These are phyloP conservation scores for Thalassiosira exigua DNA, from an alignment of 352 stramenopile species.

Conservation along the genomic window DNA sequence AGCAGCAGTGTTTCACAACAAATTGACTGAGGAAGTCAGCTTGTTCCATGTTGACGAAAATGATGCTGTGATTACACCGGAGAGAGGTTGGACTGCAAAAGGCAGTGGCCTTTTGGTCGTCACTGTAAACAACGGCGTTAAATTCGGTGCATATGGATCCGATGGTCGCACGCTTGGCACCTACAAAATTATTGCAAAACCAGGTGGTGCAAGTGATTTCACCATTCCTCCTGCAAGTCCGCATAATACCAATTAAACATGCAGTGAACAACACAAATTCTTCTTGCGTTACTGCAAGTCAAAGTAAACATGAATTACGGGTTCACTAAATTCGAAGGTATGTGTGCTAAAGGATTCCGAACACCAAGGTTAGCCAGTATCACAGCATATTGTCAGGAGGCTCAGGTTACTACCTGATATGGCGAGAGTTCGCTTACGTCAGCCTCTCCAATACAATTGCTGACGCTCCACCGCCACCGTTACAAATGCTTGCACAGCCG, in stretches of 20 bases:
- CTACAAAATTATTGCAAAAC: constrained; percentile 19
- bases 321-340: too few relatives aligned
- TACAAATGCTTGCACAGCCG: constrained; percentile 95
- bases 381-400: too few relatives aligned
- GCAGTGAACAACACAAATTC: too few relatives aligned
- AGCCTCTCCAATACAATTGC: constrained; percentile 93
- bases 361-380: too few relatives aligned
- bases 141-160: constrained; percentile 28
- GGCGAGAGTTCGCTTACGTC: constrained; percentile 26
- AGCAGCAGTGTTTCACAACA: constrained; percentile 56
- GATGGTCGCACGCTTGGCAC: constrained; percentile 13
- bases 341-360: too few relatives aligned
- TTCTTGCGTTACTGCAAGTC: too few relatives aligned
- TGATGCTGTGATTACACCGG: not conserved
- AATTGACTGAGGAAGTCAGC: constrained; percentile 28
- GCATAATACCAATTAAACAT: too few relatives aligned
- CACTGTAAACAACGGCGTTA: constrained; percentile 32
- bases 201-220: constrained; percentile 38
- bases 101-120: constrained; percentile 25
- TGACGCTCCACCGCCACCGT: constrained; percentile 94
- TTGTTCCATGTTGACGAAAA: constrained; percentile 16
- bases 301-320: too few relatives aligned
- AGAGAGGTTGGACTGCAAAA: too few relatives aligned
- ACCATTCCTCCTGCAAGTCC: constrained; percentile 16
- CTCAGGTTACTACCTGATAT: too few relatives aligned